Evolutionary conservation across 345 rosid species (phyloP), one percentile per base, ranked within the genome.

Genomic region (Lepidium didymum): DNA sequence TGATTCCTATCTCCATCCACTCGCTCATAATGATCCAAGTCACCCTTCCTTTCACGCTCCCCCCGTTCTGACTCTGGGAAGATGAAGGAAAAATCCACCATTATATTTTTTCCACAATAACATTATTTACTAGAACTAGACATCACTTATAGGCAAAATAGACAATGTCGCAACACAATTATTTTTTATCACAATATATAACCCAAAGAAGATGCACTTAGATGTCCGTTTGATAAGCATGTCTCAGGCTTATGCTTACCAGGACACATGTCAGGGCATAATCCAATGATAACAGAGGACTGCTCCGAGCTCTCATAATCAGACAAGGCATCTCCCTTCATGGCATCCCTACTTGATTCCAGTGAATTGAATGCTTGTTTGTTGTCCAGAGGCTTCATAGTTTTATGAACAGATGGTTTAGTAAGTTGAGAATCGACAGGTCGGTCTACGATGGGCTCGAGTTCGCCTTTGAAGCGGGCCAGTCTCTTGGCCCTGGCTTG

Each of bases 41-140:
- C 99, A 71, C 97, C 97, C 82, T 94, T 91, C 78, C 97, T 86
- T 83, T 87, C 99, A 72, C 99, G 81, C 70, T 94, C 96, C 31
- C 74, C 92, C 71, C 97, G 86, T 77, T 94, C 97, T 1, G 91
- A 81, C 84, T 81, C 97, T 91, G 89, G 45, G 81, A 81, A 50
- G 45, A 45, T 62, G 42, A 70, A 61, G 12, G 43, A 41, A 55
- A 18, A 40, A 9, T 35, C 52, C 61, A 51, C 52, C 72, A 71
- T 53, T 46, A 54, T 36, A 67, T 13, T 54, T 62, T 19, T 63
- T 62, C 19, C 34, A 40, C 43, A 33, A 18, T 42, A 61, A 63
- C 42, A 47, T 63, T 21, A 53, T 43, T 42, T 34, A 13, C 51
- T 44, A 45, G 56, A 60, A 36, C 19, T 42, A 52, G 18, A 45